These are phyloP conservation scores for Penicillium bialowiezense DNA, from an alignment of 495 filamentous ascomycete species.

Conservation along the genomic window DNA sequence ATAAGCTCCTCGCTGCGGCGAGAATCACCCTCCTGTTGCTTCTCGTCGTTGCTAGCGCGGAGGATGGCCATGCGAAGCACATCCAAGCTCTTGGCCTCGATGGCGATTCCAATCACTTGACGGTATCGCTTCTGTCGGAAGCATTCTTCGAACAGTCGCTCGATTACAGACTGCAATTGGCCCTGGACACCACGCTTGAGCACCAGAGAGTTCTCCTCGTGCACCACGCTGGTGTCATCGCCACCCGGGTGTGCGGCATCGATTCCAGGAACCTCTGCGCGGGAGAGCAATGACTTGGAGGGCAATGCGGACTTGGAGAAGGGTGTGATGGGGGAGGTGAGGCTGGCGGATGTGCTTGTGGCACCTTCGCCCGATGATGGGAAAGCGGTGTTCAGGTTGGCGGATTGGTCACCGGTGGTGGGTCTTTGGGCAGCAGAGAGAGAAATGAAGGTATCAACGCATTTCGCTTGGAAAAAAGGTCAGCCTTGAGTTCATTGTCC, in stretches of 20 bases:
- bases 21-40: slow-evolving; percentile 55
- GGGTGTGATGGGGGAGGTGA: slow-evolving; percentile 84
- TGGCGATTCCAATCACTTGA: slow-evolving; percentile 97
- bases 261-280: slow-evolving; percentile 63
- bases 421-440: slow-evolving; percentile 70
- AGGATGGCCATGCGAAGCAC: slow-evolving; percentile 86
- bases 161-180: slow-evolving; percentile 76
- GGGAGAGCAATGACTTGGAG: slow-evolving; percentile 87
- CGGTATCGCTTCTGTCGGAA: slow-evolving; percentile 83
- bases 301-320: slow-evolving; percentile 90
- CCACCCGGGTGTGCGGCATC: slow-evolving; percentile 54
- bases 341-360: slow-evolving; percentile 63
- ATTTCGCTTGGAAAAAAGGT: slow-evolving; percentile 60
- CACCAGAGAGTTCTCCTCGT: slow-evolving; percentile 53
- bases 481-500: neutral
- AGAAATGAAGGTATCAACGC: slow-evolving; percentile 95
- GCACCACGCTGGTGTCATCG: slow-evolving; percentile 50
- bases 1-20: slow-evolving; percentile 85
- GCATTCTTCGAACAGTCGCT: slow-evolving; percentile 88
- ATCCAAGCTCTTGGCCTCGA: slow-evolving; percentile 91
- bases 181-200: slow-evolving; percentile 58
- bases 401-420: slow-evolving; percentile 52
- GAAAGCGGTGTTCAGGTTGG: slow-evolving; percentile 74
- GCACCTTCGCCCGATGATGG: slow-evolving; percentile 56
- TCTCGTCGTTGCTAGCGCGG: slow-evolving; percentile 75